Evolutionary conservation across 2,329 filamentous ascomycete genomes (phyloP).

Genomic region (Aspergillus fischeri): DNA sequence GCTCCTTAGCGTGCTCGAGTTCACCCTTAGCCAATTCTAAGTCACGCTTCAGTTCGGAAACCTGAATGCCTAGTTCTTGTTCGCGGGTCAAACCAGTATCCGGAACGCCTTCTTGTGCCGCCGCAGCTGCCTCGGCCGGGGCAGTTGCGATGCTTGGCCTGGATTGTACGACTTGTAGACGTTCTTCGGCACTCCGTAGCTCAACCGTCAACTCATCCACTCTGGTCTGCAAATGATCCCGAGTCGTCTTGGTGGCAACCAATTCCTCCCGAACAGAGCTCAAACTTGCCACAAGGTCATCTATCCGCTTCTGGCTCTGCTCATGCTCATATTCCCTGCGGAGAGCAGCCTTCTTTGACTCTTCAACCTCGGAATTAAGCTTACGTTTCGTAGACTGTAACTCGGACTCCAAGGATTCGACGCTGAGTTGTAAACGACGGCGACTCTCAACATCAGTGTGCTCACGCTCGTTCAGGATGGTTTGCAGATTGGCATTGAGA

Average conservation of each 20-base stretch:
- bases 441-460: constrained; percentile 75
- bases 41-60: constrained; percentile 82
- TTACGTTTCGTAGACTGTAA: constrained; percentile 75
- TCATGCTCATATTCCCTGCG: constrained; percentile 87
- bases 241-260: constrained; percentile 76
- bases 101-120: constrained; percentile 47
- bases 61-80: constrained; percentile 77
- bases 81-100: constrained; percentile 60
- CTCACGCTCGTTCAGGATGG: constrained; percentile 86
- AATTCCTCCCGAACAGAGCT: constrained; percentile 81
- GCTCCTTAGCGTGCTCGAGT: constrained; percentile 72
- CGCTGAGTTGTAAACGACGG: constrained; percentile 71
- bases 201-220: constrained; percentile 88
- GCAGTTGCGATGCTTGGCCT: constrained; percentile 63
- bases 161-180: constrained; percentile 75
- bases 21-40: constrained; percentile 77
- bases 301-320: constrained; percentile 84
- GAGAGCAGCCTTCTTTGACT: constrained; percentile 74
- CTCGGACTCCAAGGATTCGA: constrained; percentile 76
- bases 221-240: constrained; percentile 82
- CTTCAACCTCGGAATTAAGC: constrained; percentile 75
- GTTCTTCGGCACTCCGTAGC: constrained; percentile 83
- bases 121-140: constrained; percentile 35
- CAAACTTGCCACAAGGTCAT: constrained; percentile 79
- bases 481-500: constrained; percentile 78